phyloP scores from a whole-genome alignment of 2,329 filamentous ascomycete genomes.

The Podosphaera fusca region DNA sequence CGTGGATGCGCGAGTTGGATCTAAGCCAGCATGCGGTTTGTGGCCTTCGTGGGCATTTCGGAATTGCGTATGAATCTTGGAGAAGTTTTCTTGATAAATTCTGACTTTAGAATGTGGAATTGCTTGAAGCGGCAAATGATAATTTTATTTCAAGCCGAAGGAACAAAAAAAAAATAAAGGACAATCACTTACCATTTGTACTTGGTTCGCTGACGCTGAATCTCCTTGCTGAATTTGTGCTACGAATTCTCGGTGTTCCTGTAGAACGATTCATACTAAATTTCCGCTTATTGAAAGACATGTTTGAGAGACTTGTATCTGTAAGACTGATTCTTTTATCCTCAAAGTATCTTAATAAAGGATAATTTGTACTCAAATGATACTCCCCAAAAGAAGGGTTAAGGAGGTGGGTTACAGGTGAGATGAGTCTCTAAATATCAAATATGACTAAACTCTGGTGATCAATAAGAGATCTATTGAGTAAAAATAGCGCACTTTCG shows the following conservation, averaged over 20 bases:
- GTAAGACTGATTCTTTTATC: too few species aligned
- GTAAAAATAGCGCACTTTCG: too few species aligned
- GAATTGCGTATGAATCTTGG: constrained; percentile 73
- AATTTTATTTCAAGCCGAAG: background rate
- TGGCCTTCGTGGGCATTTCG: constrained; percentile 77
- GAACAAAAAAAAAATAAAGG: constrained; percentile 2
- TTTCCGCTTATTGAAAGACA: constrained; percentile 30
- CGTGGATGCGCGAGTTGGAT: constrained; percentile 68
- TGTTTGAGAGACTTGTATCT: constrained; percentile 1
- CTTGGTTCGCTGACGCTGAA: constrained; percentile 37
- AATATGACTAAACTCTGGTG: too few species aligned
- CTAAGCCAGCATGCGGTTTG: constrained; percentile 73
- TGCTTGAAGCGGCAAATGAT: background rate
- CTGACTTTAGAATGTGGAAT: background rate
- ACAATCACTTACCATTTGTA: constrained; percentile 25
- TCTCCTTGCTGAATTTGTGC: constrained; percentile 19
- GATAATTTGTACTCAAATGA: too few species aligned
- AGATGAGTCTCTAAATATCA: too few species aligned
- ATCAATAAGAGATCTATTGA: too few species aligned
- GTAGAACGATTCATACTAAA: constrained; percentile 46
- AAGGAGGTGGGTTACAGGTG: too few species aligned
- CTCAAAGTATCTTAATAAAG: too few species aligned
- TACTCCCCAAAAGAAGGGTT: too few species aligned
- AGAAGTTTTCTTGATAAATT: constrained; percentile 42
- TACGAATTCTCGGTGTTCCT: constrained; percentile 27